Evolutionary conservation across 495 filamentous ascomycete genomes (phyloP).

Genomic region (Penicillium paxilli): DNA sequence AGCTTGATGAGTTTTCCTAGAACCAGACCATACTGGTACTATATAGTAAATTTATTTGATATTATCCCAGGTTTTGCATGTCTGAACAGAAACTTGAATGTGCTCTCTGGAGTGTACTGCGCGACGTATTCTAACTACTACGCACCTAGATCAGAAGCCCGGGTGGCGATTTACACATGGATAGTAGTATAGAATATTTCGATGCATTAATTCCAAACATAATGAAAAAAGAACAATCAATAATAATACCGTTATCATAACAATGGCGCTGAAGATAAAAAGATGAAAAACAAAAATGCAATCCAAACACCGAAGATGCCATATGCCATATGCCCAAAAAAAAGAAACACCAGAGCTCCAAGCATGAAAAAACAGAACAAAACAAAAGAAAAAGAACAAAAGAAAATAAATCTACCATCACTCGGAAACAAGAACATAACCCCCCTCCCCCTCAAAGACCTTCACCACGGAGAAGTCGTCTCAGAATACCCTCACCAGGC

Average conservation of each 20-base stretch:
- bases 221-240: slow-evolving; percentile 7
- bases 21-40: background rate
- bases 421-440: background rate
- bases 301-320: slow-evolving; percentile 15
- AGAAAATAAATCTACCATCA: background rate
- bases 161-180: no score
- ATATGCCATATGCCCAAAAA: slow-evolving; percentile 5
- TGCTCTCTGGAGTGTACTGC: no score
- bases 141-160: no score
- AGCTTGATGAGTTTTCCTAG: background rate
- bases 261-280: slow-evolving; percentile 14
- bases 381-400: background rate
- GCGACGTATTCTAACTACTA: no score
- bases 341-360: slow-evolving; percentile 14
- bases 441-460: slow-evolving; percentile 27
- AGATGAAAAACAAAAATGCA: slow-evolving; percentile 5
- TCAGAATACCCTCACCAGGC: slow-evolving; percentile 57
- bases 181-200: no score
- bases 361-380: background rate
- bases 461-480: slow-evolving; percentile 43
- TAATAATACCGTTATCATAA: slow-evolving; percentile 10
- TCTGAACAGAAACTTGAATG: no score
- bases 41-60: no score
- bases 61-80: no score
- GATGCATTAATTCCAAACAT: no score